phyloP scores from a whole-genome alignment of 495 filamentous ascomycete species.

The Podospora fimiseda region DNA sequence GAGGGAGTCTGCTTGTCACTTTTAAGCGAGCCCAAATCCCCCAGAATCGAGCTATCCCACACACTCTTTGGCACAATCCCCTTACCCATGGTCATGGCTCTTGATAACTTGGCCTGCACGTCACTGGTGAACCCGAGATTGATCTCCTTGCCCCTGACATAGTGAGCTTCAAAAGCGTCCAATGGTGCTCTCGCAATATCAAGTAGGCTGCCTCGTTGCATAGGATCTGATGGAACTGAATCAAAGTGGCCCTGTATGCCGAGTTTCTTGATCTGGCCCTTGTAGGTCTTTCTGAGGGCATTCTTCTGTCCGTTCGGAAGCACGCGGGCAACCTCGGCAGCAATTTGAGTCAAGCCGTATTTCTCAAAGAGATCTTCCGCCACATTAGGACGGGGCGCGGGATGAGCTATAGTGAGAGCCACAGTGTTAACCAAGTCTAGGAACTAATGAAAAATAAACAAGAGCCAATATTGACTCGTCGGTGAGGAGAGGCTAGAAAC shows the following conservation, averaged over 20 bases:
- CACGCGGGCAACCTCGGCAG: slow-evolving; percentile 46
- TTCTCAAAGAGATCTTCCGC: slow-evolving; percentile 48
- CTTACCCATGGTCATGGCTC: slow-evolving; percentile 44
- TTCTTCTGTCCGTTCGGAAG: slow-evolving; percentile 52
- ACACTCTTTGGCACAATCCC: slow-evolving; percentile 39
- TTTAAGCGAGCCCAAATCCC: slow-evolving; percentile 37
- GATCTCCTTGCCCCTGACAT: slow-evolving; percentile 50
- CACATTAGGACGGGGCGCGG: slow-evolving; percentile 29
- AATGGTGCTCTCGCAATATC: slow-evolving; percentile 46
- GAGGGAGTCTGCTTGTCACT: slow-evolving; percentile 30
- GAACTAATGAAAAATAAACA: slow-evolving; percentile 11
- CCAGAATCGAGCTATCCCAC: slow-evolving; percentile 50
- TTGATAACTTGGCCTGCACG: slow-evolving; percentile 27
- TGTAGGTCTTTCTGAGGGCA: slow-evolving; percentile 53
- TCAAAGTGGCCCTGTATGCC: slow-evolving; percentile 49
- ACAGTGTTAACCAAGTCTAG: slow-evolving; percentile 44
- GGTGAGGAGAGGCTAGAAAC: neutral
- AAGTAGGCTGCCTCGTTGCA: slow-evolving; percentile 31
- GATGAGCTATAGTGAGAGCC: slow-evolving; percentile 41
- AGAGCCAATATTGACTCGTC: neutral
- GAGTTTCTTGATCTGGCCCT: slow-evolving; percentile 51
- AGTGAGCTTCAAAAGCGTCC: slow-evolving; percentile 49
- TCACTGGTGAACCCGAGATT: slow-evolving; percentile 40
- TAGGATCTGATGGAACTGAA: slow-evolving; percentile 39
- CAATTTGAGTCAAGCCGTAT: slow-evolving; percentile 43